These are phyloP conservation scores for Huntiella savannae DNA, from an alignment of 2,329 filamentous ascomycete genomes.

Conservation along the genomic window DNA sequence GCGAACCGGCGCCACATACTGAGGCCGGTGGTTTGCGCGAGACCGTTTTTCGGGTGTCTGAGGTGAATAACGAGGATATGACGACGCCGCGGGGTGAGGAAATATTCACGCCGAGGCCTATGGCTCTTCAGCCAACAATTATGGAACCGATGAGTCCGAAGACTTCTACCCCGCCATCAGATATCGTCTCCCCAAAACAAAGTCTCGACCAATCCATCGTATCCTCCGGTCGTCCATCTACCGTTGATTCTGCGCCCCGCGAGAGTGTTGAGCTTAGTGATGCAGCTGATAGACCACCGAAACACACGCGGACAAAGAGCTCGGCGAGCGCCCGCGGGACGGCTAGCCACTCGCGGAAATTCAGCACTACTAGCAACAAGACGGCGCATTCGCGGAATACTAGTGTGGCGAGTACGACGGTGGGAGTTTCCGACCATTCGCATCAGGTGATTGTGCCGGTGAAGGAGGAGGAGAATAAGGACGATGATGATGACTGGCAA, in stretches of 20 bases:
- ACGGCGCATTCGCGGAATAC: slow-evolving; percentile 20
- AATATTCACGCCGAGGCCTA: too few species aligned
- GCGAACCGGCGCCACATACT: too few species aligned
- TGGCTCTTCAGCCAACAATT: too few species aligned
- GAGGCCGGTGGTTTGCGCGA: too few species aligned
- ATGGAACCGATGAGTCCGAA: too few species aligned
- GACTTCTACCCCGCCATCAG: too few species aligned
- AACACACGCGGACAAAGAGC: slow-evolving; percentile 1
- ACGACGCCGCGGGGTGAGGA: too few species aligned
- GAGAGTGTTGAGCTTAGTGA: background rate
- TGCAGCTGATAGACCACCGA: background rate
- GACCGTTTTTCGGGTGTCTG: too few species aligned
- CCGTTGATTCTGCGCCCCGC: background rate
- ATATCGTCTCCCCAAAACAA: too few species aligned
- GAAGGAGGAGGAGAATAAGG: slow-evolving; percentile 33
- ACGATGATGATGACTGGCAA: slow-evolving; percentile 65
- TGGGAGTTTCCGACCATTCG: slow-evolving; percentile 61
- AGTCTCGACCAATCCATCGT: too few species aligned
- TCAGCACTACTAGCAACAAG: slow-evolving; percentile 7
- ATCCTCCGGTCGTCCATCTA: too few species aligned
- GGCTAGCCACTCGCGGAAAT: slow-evolving; percentile 8
- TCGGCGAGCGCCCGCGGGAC: background rate
- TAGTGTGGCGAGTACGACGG: slow-evolving; percentile 21
- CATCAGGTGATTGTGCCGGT: slow-evolving; percentile 51
- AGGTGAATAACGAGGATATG: too few species aligned